A percentile compares a stretch with the other conserved stretches of the same genome.
phyloP scores from a whole-genome alignment of 345 rosid genomes.

The Trapa bicornis region DNA sequence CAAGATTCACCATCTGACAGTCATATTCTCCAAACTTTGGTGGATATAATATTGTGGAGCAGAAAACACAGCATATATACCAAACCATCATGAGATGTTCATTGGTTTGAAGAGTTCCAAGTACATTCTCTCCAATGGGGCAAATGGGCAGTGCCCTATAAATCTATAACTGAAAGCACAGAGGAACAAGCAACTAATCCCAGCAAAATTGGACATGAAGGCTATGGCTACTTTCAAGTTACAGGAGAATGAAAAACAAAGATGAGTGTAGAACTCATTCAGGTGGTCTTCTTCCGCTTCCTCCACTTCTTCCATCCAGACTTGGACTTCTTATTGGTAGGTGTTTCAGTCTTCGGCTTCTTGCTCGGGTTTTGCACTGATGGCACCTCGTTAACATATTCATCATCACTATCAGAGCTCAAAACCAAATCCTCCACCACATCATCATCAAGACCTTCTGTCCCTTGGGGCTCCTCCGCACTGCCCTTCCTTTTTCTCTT shows the following conservation, averaged over 20 bases:
- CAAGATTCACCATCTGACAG: slow-evolving; percentile 57
- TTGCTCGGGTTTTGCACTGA: slow-evolving; percentile 9
- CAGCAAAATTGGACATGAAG: no score
- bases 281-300: slow-evolving; percentile 20
- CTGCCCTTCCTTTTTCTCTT: slow-evolving; percentile 32
- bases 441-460: slow-evolving; percentile 50
- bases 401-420: slow-evolving; percentile 48
- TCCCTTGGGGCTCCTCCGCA: slow-evolving; percentile 18
- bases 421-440: slow-evolving; percentile 76
- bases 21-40: slow-evolving; percentile 27
- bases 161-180: no score
- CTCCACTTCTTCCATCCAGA: slow-evolving; percentile 14
- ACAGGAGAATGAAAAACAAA: neutral
- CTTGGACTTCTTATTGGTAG: slow-evolving; percentile 9
- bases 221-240: slow-evolving; percentile 7
- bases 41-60: no score
- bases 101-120: no score
- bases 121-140: no score
- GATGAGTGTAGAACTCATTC: neutral
- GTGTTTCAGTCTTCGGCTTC: slow-evolving; percentile 17
- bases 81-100: no score
- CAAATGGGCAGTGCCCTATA: no score
- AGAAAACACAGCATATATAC: no score
- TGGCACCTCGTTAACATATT: slow-evolving; percentile 6
- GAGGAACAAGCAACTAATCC: no score